These are phyloP conservation scores for Carex myosuroides DNA, from an alignment of 176 grass and related monocot species.

Conservation along the genomic window DNA sequence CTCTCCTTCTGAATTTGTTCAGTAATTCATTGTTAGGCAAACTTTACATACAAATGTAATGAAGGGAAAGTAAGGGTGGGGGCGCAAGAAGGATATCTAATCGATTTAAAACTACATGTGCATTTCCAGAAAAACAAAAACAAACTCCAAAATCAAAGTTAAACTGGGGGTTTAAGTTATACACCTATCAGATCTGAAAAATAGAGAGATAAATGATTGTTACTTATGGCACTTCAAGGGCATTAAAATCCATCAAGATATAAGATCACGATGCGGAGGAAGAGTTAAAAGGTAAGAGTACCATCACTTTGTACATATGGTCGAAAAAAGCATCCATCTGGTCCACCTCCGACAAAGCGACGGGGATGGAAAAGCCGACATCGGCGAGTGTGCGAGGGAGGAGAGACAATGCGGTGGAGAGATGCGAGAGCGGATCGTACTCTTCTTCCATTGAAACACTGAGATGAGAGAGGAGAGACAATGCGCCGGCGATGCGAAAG, in stretches of 20 bases:
- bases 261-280: neutral
- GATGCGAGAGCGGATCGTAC: neutral
- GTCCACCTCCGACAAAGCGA: neutral
- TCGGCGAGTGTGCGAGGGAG: neutral
- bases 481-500: too few relatives aligned
- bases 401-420: neutral
- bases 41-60: neutral
- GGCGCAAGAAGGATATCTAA: too few relatives aligned
- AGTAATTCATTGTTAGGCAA: neutral
- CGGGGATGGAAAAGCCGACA: neutral
- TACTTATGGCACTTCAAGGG: neutral
- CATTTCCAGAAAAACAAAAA: neutral
- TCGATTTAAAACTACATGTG: neutral
- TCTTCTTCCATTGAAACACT: neutral
- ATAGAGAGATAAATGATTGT: neutral
- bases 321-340: neutral
- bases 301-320: neutral
- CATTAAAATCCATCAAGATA: neutral
- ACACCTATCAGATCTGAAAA: neutral
- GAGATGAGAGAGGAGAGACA: too few relatives aligned
- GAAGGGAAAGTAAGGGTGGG: neutral
- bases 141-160: neutral
- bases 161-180: neutral
- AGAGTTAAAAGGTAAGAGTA: neutral
- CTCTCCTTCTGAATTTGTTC: neutral